Base-by-base conservation (phyloP, 805 yeast genomes). In the Wilhelminamyces savonicus region DNA sequence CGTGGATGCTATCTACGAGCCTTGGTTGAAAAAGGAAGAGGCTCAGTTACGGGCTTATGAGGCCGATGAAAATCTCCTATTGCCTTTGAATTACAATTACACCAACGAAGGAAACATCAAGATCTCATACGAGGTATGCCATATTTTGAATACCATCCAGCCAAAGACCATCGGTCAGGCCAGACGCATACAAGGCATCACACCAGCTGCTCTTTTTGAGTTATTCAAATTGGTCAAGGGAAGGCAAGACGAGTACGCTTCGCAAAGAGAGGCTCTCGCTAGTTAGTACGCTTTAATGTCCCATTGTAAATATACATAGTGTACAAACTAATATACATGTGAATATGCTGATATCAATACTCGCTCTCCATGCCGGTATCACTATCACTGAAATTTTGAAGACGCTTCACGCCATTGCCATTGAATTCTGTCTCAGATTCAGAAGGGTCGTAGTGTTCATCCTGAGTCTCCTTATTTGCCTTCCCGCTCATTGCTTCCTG, bases 161-260 rank as follows among this genome's bases (percentile, higher is more conserved):
- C 98, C 98, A 0, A 74, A 75, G 31, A 92, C 97, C 0, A 75
- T 92, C 26, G 97, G 97, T 0, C 97, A 92, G 52, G 97, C 97
- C 0, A 71, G 95, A 50, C 68, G 97, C 43, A 82, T 90, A 9
- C 94, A 92, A 47, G 97, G 98, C 1, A 78, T 92, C 2, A 90
- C 97, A 0, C 95, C 97, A 0, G 90, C 96, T 0, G 92, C 96
- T 0, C 64, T 85, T 12, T 82, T 86, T 39, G 94, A 84, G 48
- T 64, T 88, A 27, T 83, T 78, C 48, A 66, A 78, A 37, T 51
- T 81, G 32, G 68, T 68, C 5, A 60, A 53, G 31, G 50, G 56
- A 13, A 49, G 40, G 12, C 64, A 59, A 35, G 31, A 21, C 4
- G 44, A 43, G 20, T 32, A 46, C 13, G 46, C 50, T 9, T 31